Percentiles rank a stretch among this genome's conserved stretches.
phyloP scores from a whole-genome alignment of 83 land plant genomes.

The Thuja plicata region DNA sequence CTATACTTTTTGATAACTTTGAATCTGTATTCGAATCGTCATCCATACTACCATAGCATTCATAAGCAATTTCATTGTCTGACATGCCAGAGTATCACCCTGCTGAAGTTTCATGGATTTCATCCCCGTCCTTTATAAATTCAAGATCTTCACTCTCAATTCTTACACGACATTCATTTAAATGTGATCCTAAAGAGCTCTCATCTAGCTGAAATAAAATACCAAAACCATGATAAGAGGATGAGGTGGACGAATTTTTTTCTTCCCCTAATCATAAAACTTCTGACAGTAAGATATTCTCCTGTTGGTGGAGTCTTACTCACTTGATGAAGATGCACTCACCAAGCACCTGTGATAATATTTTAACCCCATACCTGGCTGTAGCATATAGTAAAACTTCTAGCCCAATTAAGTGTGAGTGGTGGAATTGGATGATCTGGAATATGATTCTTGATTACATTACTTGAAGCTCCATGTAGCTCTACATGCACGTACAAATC shows the following conservation, averaged over 20 bases:
- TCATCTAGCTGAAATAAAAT: slow-evolving; percentile 94
- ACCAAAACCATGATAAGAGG: slow-evolving; percentile 98
- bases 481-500: slow-evolving; percentile 99
- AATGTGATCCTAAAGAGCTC: slow-evolving; percentile 86
- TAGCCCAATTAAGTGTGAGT: slow-evolving; percentile 96
- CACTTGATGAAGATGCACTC: slow-evolving; percentile 98
- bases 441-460: slow-evolving; percentile 90
- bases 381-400: slow-evolving; percentile 95
- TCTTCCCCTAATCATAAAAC: slow-evolving; percentile 98
- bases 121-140: slow-evolving; percentile 28
- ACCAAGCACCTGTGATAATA: slow-evolving; percentile 99
- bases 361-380: slow-evolving; percentile 99
- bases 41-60: slow-evolving; percentile 10
- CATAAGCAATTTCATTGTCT: slow-evolving; percentile 18
- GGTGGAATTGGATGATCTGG: slow-evolving; percentile 84
- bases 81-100: not conserved
- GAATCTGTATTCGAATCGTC: slow-evolving; percentile 28
- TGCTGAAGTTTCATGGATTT: not conserved
- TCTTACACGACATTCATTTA: slow-evolving; percentile 88
- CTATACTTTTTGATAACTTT: slow-evolving; percentile 27
- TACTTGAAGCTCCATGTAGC: slow-evolving; percentile 98
- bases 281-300: slow-evolving; percentile 97
- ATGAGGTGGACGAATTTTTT: slow-evolving; percentile 96
- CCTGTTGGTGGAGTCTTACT: slow-evolving; percentile 99
- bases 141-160: slow-evolving; percentile 71